Conservation (phyloP, 495 filamentous ascomycete species). For the Astrocystis sublimbata region DNA sequence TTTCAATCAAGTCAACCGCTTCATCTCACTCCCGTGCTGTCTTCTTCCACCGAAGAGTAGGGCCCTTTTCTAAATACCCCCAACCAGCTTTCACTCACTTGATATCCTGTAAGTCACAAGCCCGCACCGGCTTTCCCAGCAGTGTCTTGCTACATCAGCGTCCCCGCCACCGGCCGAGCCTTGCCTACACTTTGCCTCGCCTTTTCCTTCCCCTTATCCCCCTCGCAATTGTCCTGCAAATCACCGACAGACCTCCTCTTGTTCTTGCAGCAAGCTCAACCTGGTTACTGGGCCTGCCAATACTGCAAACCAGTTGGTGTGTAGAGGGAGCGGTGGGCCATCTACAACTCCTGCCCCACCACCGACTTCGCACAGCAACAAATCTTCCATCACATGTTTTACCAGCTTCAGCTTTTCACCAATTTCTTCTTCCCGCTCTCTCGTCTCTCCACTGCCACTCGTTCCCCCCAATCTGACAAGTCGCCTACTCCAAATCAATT, state of each 20-base stretch:
- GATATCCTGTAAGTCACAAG: slow-evolving; percentile 27
- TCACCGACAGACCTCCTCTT: no score
- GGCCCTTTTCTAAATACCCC: slow-evolving; percentile 28
- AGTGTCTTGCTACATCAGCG: background rate
- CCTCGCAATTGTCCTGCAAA: no score
- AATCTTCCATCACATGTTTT: no score
- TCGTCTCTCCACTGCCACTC: background rate
- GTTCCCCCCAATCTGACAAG: background rate
- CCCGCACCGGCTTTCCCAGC: background rate
- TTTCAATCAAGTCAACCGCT: slow-evolving; percentile 18
- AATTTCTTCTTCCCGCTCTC: no score
- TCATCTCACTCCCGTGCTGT: background rate
- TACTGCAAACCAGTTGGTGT: background rate
- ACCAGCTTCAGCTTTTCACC: no score
- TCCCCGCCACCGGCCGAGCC: slow-evolving; percentile 19
- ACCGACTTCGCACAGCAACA: background rate
- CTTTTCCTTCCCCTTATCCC: background rate
- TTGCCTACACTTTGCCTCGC: slow-evolving; percentile 23
- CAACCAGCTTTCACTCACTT: slow-evolving; percentile 6
- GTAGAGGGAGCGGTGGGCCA: background rate
- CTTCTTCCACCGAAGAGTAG: slow-evolving; percentile 16
- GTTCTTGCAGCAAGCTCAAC: background rate
- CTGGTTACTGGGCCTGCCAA: background rate
- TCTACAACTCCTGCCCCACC: slow-evolving; percentile 5
- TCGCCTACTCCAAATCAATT: background rate